phyloP scores from a whole-genome alignment of 2,329 filamentous ascomycete species.

The Sclerotinia sclerotiorum region DNA sequence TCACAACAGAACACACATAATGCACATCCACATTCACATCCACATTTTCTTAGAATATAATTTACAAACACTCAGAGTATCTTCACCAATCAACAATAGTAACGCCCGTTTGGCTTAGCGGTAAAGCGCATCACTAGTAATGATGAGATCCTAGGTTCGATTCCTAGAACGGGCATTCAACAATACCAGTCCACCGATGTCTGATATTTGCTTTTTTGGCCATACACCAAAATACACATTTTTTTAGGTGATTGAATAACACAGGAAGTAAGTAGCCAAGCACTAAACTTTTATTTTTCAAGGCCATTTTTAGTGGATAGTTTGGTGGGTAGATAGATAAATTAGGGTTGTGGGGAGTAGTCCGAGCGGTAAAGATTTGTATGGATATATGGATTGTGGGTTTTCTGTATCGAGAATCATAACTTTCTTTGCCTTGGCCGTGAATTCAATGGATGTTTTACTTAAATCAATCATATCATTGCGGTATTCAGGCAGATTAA shows the following conservation, averaged over 20 bases:
- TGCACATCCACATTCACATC: not conserved
- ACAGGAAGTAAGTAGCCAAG: too few relatives aligned
- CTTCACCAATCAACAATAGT: rapidly evolving
- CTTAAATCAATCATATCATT: too few relatives aligned
- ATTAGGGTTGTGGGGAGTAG: constrained; percentile 10
- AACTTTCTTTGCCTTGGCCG: not conserved
- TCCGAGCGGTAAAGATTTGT: constrained; percentile 6
- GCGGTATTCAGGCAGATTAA: too few relatives aligned
- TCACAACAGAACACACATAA: not conserved
- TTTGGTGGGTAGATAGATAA: constrained; percentile 5
- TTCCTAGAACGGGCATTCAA: constrained; percentile 11
- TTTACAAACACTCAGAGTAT: rapidly evolving
- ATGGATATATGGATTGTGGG: not conserved
- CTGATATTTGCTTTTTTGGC: too few relatives aligned
- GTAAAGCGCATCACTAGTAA: constrained; percentile 23
- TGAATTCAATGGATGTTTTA: too few relatives aligned
- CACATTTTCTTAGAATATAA: rapidly evolving
- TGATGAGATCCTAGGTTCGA: constrained; percentile 23
- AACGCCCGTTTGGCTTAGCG: constrained; percentile 22
- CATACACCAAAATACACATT: too few relatives aligned
- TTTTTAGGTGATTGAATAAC: not conserved
- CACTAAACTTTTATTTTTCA: not conserved
- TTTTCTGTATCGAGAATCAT: not conserved
- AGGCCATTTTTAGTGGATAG: not conserved
- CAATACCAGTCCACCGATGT: too few relatives aligned